Base-by-base conservation (phyloP, 169 alveolate genomes). In the Plasmodium inui region DNA sequence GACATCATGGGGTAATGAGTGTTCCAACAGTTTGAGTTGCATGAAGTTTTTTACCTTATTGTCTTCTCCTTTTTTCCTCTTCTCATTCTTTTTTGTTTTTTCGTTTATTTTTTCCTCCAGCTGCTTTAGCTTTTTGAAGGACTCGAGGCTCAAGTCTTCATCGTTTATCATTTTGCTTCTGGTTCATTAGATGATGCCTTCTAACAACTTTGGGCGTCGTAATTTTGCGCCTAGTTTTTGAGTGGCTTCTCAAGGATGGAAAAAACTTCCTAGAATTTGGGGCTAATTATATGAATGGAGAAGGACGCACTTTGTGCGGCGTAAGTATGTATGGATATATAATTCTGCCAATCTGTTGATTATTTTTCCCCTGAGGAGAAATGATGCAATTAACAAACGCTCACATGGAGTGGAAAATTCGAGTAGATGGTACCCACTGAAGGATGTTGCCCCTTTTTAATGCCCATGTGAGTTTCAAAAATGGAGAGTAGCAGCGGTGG, bases 21-120 rank as follows among this genome's bases (percentile, higher is more conserved):
- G 8, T 14, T 88, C 94, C 34, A 88, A 67, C 7, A 85, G 44
- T 88, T 88, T 88, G 28, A 88, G 53, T 26, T 88, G 39, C 89
- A 78, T 79, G 81, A 34, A 88, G 71, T 72, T 88, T 19, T 78
- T 88, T 19, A 78, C 88, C 17, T 53, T 12, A 34, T 79, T 61
- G 71, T 88, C 83, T 88, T 70, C 81, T n/a, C 37, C 73, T 50
- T 88, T 88, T 79, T 39, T 72, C 61, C 32, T 72, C 39, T 79
- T 88, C 3, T 79, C 55, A 53, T 44, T 80, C 9, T 78, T 86
- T 73, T 74, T 9, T 19, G 55, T 78, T 78, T 88, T 79, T 88
- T 72, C 89, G 53, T 78, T 88, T 79, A 88, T 55, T 78, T 88
- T 88, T 78, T 88, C 89, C 72, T 88, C 94, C 71, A 88, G 84